These are phyloP conservation scores for Hypoxylon sp. DNA, from an alignment of 2,329 filamentous ascomycete species.

Conservation along the genomic window DNA sequence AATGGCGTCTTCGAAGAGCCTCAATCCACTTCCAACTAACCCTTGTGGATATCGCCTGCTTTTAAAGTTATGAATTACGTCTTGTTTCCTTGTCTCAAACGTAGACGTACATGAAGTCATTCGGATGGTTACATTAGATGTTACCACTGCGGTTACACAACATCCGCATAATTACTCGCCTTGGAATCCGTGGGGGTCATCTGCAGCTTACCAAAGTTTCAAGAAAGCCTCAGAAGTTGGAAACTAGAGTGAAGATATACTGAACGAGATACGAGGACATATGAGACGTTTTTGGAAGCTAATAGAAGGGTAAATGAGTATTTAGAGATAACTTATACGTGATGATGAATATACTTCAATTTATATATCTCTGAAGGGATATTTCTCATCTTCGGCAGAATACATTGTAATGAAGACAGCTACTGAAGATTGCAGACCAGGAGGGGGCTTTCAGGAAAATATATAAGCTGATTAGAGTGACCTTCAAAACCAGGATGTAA, in stretches of 20 bases:
- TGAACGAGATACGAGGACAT: not conserved
- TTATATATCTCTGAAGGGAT: not conserved
- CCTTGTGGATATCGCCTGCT: not conserved
- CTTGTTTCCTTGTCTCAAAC: not conserved
- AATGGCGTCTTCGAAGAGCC: conserved; percentile 18
- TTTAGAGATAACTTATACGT: conserved; percentile 5
- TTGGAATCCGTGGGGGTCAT: not conserved
- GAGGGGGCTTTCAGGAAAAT: not conserved
- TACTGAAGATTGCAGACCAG: not conserved
- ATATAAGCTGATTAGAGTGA: not conserved
- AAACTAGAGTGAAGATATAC: not conserved
- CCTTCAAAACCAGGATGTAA: not conserved
- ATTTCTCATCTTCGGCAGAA: not conserved
- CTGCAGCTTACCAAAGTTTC: not conserved
- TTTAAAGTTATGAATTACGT: not conserved
- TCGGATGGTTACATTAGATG: not conserved
- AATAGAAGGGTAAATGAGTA: not conserved
- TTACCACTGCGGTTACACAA: conserved; percentile 1
- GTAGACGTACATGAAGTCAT: conserved; percentile 3
- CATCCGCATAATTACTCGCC: not conserved
- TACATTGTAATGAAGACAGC: no score
- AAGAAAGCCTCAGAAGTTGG: not conserved
- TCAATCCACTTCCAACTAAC: conserved; percentile 11
- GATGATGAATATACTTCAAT: not conserved
- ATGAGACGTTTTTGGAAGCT: not conserved